A percentile compares a stretch with the other conserved stretches of the same genome.
phyloP scores from a whole-genome alignment of 306 rosid genomes.

The Hippophae gyantsensis region DNA sequence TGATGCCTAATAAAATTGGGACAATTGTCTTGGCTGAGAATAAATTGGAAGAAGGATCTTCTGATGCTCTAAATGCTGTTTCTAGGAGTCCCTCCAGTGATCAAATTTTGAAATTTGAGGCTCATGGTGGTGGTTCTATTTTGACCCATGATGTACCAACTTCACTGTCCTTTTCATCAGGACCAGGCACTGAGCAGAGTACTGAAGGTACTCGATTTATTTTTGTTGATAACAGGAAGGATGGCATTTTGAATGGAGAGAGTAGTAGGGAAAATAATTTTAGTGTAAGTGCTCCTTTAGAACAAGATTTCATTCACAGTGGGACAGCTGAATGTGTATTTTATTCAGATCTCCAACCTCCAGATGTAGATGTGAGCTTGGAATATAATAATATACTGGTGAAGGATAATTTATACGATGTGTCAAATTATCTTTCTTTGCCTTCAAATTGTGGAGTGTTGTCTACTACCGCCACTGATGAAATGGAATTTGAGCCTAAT shows the following conservation, averaged over 20 bases:
- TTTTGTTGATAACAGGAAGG: conserved; percentile 24
- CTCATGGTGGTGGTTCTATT: conserved; percentile 21
- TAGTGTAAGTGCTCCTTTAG: conserved; percentile 29
- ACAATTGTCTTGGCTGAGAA: conserved; percentile 20
- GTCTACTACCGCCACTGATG: conserved; percentile 31
- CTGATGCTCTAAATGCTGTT: conserved; percentile 23
- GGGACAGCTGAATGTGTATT: conserved; percentile 12
- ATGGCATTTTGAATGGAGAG: conserved; percentile 27
- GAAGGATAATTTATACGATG: conserved; percentile 34
- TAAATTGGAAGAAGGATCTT: conserved; percentile 26
- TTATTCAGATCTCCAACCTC: conserved; percentile 22
- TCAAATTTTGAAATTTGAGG: conserved; percentile 28
- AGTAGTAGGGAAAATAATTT: conserved; percentile 22
- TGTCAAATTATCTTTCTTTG: conserved; percentile 21
- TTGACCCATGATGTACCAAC: conserved; percentile 22
- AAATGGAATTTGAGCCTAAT: conserved; percentile 33
- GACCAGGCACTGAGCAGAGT: conserved; percentile 24
- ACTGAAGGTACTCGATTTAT: conserved; percentile 24
- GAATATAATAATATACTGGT: conserved; percentile 30
- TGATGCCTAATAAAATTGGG: conserved; percentile 31
- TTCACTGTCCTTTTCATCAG: conserved; percentile 22
- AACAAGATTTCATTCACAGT: conserved; percentile 10
- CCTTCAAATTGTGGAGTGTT: conserved; percentile 27
- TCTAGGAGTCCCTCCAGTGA: conserved; percentile 19
- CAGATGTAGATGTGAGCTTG: conserved; percentile 23